Percentiles rank a stretch among this genome's conserved stretches.
These are phyloP conservation scores for Stemphylium beticola DNA, from an alignment of 2,329 filamentous ascomycete genomes.

Conservation along the genomic window DNA sequence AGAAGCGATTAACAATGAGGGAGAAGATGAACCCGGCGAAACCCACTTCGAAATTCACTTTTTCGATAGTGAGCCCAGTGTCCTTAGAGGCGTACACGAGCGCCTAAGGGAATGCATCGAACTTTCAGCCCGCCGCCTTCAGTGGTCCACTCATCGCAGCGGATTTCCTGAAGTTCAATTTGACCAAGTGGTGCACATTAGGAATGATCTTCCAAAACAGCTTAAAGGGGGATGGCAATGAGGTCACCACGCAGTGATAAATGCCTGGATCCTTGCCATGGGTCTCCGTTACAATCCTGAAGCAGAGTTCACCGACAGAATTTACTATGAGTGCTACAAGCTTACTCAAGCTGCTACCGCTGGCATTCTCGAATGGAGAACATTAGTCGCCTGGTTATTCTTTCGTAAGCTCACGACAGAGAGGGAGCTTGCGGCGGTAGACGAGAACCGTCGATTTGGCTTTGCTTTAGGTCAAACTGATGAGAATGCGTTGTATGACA, in stretches of 20 bases:
- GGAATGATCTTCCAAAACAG: background rate
- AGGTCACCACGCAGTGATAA: conserved; percentile 26
- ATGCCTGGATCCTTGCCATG: conserved; percentile 37
- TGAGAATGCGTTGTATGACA: background rate
- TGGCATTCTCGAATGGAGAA: conserved; percentile 19
- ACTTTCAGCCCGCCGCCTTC: background rate
- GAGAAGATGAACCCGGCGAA: background rate
- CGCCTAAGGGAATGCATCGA: background rate
- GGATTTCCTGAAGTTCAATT: background rate
- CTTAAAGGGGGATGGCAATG: conserved; percentile 1
- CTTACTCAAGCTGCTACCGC: conserved; percentile 6
- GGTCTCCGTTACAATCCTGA: conserved; percentile 18
- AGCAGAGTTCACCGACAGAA: background rate
- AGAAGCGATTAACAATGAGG: background rate
- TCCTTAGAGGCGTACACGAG: background rate
- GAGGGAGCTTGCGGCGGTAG: background rate
- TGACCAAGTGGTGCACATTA: background rate
- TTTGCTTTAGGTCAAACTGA: background rate
- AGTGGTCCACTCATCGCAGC: background rate
- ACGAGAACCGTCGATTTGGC: background rate
- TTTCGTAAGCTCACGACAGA: background rate
- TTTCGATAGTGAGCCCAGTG: background rate
- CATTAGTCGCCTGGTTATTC: conserved; percentile 12
- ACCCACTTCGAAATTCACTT: background rate
- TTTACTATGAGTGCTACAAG: background rate